Evolutionary conservation across 192 early-diverging fungal genomes (phyloP), one percentile per base, ranked within the genome.

Genomic region (Dissophora globulifera): DNA sequence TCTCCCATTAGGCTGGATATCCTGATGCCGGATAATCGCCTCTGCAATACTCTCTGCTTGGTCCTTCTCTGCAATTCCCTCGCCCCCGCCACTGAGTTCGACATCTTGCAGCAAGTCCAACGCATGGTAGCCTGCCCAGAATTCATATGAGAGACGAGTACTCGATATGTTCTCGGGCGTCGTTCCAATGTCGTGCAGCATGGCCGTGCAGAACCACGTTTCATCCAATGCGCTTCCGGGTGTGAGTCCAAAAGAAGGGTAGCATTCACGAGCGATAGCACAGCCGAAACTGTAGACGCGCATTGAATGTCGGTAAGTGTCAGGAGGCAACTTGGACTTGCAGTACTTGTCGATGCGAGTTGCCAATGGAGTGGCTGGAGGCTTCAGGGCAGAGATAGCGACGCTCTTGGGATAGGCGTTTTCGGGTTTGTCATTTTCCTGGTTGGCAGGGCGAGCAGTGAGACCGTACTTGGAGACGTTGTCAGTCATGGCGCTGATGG

Each of bases 11-110:
- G 60, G 60, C 12, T 54, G 45, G 40, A 66, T 38, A 43, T 66
- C 53, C 32, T 52, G 50, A 56, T 66, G 63, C 2, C 63, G 50
- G 23, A 66, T 55, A 23, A 66, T 53, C 11, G 63, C 63, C 26
- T 66, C 63, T 16, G 63, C 63, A 20, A 66, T 33, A 47, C 53
- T 56, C 46, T 66, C 63, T n/a, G 63, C 63, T 25, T 54, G 45
- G 30, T 66, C 63, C 25, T 43, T 43, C 42, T 58, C 56, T 5
- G 56, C 56, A 13, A 58, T 43, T 13, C 56, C 56, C 25, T 46
- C 42, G 1, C 56, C 56, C 35, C 42, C 42, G 20, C 32, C 51
- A 16, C 43, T 66, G 20, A 33, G 52, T 53, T 32, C 23, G 35
- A 41, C 29, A 43, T 56, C 63, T 25, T 54, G 50, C 4, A 66